Percentiles rank a stretch among this genome's conserved stretches.
Evolutionary conservation across 2,329 filamentous ascomycete species (phyloP).

Genomic region (Aspergillus fischeri): DNA sequence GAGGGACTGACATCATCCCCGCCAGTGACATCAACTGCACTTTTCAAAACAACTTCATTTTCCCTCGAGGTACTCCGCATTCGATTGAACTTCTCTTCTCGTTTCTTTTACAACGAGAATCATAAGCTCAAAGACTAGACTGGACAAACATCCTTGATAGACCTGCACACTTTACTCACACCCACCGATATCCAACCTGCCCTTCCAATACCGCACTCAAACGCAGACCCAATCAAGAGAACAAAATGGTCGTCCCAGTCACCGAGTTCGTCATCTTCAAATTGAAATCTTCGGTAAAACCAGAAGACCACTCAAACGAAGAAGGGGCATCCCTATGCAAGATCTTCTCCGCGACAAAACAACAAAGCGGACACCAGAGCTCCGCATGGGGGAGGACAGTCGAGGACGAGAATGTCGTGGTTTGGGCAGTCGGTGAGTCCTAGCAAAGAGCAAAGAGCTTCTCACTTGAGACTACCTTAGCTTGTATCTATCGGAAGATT

Average conservation of each 20-base stretch:
- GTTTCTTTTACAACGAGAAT: not conserved
- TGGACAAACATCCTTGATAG: not conserved
- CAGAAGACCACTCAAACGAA: slow-evolving; percentile 33
- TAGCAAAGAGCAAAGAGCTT: not conserved
- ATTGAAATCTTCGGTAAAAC: slow-evolving; percentile 33
- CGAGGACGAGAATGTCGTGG: slow-evolving; percentile 33
- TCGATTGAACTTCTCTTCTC: not conserved
- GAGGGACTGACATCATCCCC: slow-evolving; percentile 7
- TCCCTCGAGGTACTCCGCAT: not conserved
- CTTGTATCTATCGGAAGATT: not conserved
- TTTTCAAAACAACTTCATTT: not conserved
- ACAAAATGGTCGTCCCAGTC: slow-evolving; percentile 23
- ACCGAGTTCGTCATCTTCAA: slow-evolving; percentile 37
- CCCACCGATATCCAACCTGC: not conserved
- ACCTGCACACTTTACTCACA: not conserved
- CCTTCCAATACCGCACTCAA: slow-evolving; percentile 1
- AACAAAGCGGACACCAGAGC: slow-evolving; percentile 30
- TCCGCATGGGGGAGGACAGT: slow-evolving; percentile 36
- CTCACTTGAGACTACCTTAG: too few species aligned
- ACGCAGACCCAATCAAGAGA: not conserved
- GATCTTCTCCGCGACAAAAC: slow-evolving; percentile 25
- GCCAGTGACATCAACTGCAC: slow-evolving; percentile 1
- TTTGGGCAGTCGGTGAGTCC: slow-evolving; percentile 36
- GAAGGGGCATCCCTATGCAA: slow-evolving; percentile 28
- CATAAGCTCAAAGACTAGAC: not conserved